Evolutionary conservation across 116 monocot genomes (phyloP).

Genomic region (Posidonia oceanica): DNA sequence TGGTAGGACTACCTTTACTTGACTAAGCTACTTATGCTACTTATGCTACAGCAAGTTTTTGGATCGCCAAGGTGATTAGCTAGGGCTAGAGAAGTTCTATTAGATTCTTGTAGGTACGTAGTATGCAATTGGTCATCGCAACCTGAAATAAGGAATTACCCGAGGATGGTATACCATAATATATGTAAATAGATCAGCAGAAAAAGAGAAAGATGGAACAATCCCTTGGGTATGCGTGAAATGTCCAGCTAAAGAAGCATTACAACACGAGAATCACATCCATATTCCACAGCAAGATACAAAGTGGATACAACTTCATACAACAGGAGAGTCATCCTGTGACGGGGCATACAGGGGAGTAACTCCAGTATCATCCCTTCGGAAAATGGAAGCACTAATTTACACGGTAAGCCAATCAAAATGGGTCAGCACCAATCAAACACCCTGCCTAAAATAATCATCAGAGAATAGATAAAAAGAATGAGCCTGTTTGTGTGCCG

Average conservation of each 20-base stretch:
- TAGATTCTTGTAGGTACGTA: too few relatives aligned
- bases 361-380: background rate
- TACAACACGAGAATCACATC: background rate
- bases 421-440: background rate
- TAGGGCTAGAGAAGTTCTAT: too few relatives aligned
- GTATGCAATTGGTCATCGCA: too few relatives aligned
- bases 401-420: slow-evolving; percentile 3
- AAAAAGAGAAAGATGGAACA: too few relatives aligned
- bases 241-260: background rate
- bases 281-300: background rate
- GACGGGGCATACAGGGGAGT: background rate
- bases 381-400: background rate
- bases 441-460: slow-evolving; percentile 5
- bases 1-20: too few relatives aligned
- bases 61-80: too few relatives aligned
- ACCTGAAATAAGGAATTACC: too few relatives aligned
- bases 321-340: background rate
- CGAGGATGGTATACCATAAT: too few relatives aligned
- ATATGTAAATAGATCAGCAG: too few relatives aligned
- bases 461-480: background rate
- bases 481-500: background rate
- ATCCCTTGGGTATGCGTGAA: too few relatives aligned
- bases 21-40: too few relatives aligned
- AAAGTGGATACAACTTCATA: background rate
- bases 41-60: too few relatives aligned